A percentile compares a stretch with the other conserved stretches of the same genome.
These are phyloP conservation scores for Saccharomycopsis sp. DNA, from an alignment of 805 yeast species.

Conservation along the genomic window DNA sequence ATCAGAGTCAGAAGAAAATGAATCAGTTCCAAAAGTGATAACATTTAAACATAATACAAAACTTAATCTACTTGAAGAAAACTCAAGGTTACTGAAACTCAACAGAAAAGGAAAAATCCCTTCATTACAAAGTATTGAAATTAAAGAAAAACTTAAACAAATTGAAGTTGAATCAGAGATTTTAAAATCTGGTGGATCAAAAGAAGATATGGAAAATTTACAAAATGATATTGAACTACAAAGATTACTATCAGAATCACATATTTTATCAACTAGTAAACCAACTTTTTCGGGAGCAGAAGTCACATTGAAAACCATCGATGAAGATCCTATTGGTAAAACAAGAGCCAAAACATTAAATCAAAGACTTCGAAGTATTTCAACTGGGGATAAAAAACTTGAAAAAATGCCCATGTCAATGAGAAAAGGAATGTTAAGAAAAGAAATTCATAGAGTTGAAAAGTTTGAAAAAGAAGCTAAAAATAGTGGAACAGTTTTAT, in stretches of 20 bases:
- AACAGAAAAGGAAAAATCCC: conserved; percentile 47
- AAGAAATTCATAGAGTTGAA: conserved; percentile 39
- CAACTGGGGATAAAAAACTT: conserved; percentile 26
- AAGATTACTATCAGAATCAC: conserved; percentile 61
- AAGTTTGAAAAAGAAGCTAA: conserved; percentile 67
- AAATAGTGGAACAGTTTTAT: conserved; percentile 84
- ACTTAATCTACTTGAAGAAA: conserved; percentile 19
- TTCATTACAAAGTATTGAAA: conserved; percentile 27
- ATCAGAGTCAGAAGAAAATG: conserved; percentile 20
- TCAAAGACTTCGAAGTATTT: conserved; percentile 39
- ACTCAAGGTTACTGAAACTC: conserved; percentile 16
- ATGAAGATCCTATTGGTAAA: conserved; percentile 54
- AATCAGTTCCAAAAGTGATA: no score
- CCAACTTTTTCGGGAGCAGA: conserved; percentile 57
- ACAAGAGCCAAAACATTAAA: conserved; percentile 57
- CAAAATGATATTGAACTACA: conserved; percentile 67
- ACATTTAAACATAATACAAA: conserved; percentile 16
- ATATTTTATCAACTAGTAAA: conserved; percentile 31
- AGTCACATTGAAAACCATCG: conserved; percentile 50
- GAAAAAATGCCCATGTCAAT: conserved; percentile 85
- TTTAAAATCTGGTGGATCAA: conserved; percentile 22
- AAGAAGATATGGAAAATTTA: conserved; percentile 40
- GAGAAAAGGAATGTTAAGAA: conserved; percentile 71
- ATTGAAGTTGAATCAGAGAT: conserved; percentile 23
- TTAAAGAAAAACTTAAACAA: conserved; percentile 27